phyloP scores from a whole-genome alignment of 1,284 basidiomycete species.

The Trametes polyzona region DNA sequence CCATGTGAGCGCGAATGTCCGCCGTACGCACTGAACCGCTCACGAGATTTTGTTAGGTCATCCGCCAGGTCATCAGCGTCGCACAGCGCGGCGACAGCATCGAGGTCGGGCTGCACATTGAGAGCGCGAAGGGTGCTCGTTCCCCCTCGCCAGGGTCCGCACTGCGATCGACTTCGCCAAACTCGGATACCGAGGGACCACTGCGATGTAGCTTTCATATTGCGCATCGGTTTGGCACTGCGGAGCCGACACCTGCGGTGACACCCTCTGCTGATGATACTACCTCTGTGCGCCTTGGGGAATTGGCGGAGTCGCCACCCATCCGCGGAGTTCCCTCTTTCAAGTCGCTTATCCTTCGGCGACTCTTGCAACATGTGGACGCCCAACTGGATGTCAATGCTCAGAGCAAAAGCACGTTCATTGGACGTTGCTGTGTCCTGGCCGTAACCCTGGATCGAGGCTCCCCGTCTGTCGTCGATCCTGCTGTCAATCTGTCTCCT shows the following conservation, averaged over 20 bases:
- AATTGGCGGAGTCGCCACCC: conserved; percentile 11
- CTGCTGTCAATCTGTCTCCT: conserved; percentile 37
- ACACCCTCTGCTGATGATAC: neutral
- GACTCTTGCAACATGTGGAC: conserved; percentile 68
- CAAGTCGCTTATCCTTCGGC: conserved; percentile 63
- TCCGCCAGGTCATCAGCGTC: conserved; percentile 81
- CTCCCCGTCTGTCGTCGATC: conserved; percentile 42
- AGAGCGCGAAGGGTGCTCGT: conserved; percentile 33
- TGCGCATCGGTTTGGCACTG: conserved; percentile 41
- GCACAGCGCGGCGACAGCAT: conserved; percentile 79
- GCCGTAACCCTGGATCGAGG: conserved; percentile 59
- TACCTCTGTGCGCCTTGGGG: neutral
- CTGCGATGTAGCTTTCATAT: conserved; percentile 64
- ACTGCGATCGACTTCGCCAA: conserved; percentile 26
- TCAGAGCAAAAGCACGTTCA: conserved; percentile 44
- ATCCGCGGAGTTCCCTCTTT: conserved; percentile 58
- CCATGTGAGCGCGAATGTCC: conserved; percentile 64
- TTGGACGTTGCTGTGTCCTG: conserved; percentile 59
- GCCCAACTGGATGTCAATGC: conserved; percentile 60
- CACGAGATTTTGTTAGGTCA: conserved; percentile 54
- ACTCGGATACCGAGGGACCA: conserved; percentile 33
- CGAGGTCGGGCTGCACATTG: conserved; percentile 83
- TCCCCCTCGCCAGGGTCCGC: conserved; percentile 11
- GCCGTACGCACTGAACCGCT: conserved; percentile 17
- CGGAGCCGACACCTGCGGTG: conserved; percentile 13